These are phyloP conservation scores for Rhamnella rubrinervis DNA, from an alignment of 331 rosid species.

Conservation along the genomic window DNA sequence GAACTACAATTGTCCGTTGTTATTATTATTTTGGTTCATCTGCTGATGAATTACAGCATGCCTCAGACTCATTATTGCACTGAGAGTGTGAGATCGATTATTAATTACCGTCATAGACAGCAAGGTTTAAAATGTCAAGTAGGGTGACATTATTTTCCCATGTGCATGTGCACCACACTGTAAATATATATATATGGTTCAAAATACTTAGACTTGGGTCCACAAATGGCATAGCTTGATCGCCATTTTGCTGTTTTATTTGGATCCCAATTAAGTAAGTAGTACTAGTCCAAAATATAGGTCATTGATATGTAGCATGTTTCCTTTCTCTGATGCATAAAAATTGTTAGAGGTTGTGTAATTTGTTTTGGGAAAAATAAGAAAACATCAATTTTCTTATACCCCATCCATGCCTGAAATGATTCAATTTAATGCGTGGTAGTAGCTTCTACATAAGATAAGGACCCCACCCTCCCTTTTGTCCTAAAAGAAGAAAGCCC, in stretches of 20 bases:
- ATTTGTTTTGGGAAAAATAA: neutral
- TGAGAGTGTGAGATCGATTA: neutral
- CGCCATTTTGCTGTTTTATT: too few relatives aligned
- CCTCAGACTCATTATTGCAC: neutral
- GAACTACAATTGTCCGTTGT: too few relatives aligned
- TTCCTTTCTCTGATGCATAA: neutral
- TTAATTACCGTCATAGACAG: neutral
- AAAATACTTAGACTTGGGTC: conserved; percentile 9
- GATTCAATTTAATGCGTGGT: neutral
- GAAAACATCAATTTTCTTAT: neutral
- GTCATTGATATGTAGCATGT: neutral
- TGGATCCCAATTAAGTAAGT: too few relatives aligned
- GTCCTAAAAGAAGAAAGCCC: neutral
- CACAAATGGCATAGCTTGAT: neutral
- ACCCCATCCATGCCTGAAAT: neutral
- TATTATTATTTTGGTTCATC: neutral
- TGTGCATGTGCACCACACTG: neutral
- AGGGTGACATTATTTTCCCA: conserved; percentile 13
- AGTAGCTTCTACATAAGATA: neutral
- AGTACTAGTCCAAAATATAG: too few relatives aligned
- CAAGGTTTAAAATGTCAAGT: neutral
- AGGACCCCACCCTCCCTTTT: neutral
- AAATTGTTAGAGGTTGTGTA: neutral
- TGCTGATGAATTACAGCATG: neutral
- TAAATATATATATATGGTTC: neutral